Percentiles rank a stretch among this genome's conserved stretches.
Conservation (phyloP, 2,329 filamentous ascomycete genomes). For the Colletotrichum spinosum region DNA sequence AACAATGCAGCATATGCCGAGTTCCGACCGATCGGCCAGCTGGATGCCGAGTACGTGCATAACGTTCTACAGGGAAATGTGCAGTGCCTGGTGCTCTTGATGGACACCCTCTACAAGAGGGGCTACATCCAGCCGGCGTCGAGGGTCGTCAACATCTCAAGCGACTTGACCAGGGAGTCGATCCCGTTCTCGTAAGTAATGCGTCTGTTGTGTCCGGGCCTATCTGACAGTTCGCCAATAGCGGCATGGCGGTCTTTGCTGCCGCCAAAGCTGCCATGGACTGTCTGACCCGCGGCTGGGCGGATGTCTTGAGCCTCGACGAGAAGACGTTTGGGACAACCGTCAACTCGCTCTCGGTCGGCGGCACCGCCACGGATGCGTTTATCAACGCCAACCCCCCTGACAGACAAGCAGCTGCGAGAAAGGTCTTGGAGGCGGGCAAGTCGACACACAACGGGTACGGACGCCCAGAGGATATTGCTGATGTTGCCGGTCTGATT, state of each 20-base stretch:
- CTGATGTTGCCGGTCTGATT: conserved; percentile 49
- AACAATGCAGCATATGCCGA: conserved; percentile 45
- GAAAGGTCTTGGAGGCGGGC: not conserved
- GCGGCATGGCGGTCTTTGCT: conserved; percentile 45
- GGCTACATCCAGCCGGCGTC: conserved; percentile 47
- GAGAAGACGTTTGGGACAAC: conserved; percentile 50
- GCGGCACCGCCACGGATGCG: conserved; percentile 48
- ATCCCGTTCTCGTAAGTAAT: not conserved
- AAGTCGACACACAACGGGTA: conserved; percentile 33
- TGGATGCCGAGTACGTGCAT: conserved; percentile 44
- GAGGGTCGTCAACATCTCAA: conserved; percentile 50
- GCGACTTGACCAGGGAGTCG: not conserved
- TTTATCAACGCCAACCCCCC: conserved; percentile 45
- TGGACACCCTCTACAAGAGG: conserved; percentile 47
- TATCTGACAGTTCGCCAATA: not conserved
- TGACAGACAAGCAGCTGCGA: not conserved
- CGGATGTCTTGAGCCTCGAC: conserved; percentile 49
- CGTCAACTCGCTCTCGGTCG: conserved; percentile 47
- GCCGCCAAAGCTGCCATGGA: conserved; percentile 50
- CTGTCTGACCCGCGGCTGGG: conserved; percentile 50
- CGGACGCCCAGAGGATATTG: conserved; percentile 50
- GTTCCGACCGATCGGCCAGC: conserved; percentile 45
- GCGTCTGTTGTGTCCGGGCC: not conserved
- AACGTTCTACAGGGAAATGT: conserved; percentile 48
- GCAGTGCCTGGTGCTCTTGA: conserved; percentile 49